These are phyloP conservation scores for Lasiodiplodia sp. DNA, from an alignment of 2,329 filamentous ascomycete species.

Conservation along the genomic window DNA sequence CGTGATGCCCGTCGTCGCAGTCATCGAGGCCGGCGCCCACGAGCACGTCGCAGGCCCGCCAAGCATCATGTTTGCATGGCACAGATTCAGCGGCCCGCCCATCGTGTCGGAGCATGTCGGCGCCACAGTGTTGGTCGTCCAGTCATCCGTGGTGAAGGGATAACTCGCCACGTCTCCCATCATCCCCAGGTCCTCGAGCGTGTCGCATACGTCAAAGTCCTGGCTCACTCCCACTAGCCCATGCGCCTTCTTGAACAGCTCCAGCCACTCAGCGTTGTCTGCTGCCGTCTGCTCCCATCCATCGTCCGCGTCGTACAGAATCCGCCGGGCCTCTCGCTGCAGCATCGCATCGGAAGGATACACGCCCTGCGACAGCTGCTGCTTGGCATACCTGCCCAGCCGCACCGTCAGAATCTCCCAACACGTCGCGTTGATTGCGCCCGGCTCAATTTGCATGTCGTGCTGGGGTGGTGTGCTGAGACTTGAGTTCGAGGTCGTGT, in stretches of 20 bases:
- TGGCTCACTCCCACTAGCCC: slow-evolving; percentile 42
- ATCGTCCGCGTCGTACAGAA: slow-evolving; percentile 58
- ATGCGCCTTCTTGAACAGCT: slow-evolving; percentile 58
- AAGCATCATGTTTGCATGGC: slow-evolving; percentile 27
- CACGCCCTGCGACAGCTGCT: slow-evolving; percentile 47
- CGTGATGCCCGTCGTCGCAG: slow-evolving; percentile 8
- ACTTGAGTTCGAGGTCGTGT: background rate
- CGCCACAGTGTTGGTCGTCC: background rate
- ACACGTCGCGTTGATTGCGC: slow-evolving; percentile 47
- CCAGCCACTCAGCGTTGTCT: slow-evolving; percentile 55
- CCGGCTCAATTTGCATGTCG: background rate
- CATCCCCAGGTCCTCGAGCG: slow-evolving; percentile 41
- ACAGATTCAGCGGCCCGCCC: background rate
- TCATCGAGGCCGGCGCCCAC: slow-evolving; percentile 5
- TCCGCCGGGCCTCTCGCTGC: slow-evolving; percentile 55
- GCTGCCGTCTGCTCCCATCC: slow-evolving; percentile 54
- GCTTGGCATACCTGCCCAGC: slow-evolving; percentile 54
- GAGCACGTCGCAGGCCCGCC: slow-evolving; percentile 24
- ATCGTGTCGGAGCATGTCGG: slow-evolving; percentile 13
- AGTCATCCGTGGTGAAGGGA: background rate
- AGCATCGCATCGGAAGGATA: slow-evolving; percentile 58
- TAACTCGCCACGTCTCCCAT: slow-evolving; percentile 18
- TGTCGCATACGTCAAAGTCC: slow-evolving; percentile 36
- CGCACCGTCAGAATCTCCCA: slow-evolving; percentile 59
- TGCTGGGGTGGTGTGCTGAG: background rate